Base-by-base conservation (phyloP, 148 eudicot genomes). In the Arbutus unedo region DNA sequence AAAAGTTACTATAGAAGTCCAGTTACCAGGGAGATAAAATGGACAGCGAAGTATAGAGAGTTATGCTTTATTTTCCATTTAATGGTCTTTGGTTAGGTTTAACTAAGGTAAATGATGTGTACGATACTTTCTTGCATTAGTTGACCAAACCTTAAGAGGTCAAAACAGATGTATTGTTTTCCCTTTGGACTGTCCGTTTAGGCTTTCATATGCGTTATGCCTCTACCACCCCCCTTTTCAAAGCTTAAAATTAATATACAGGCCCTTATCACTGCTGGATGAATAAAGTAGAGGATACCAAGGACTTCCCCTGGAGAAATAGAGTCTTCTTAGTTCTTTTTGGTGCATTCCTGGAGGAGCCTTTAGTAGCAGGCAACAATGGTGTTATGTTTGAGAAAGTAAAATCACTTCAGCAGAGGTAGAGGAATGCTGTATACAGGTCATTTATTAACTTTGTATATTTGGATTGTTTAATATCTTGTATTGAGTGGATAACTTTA, bases 401-500 rank as follows among this genome's bases (percentile, higher is more conserved):
- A 50, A 96, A 96, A 87, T 82, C 85, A 49, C 93, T 96, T 84
- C 95, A 96, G 85, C 97, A 91, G 86, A 94, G 99, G 99, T 96
- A 90, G 80, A 86, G 49, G 74, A 83, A 73, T 78, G 59, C 51
- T 81, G 38, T 80, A 10, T 15, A 51, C 64, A 38, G 70, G 85
- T 82, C 67, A 23, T 81, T 79, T 64, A 38, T 84, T 83, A 21
- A 48, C 81, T 76, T 82, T 8, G 79, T 78, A 67, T 50, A 53
- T 81, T 44, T 80, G 74, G 3, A 54, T 45, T 6, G 53, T 76
- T 31, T 55, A 8, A 7, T 25, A 18, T 78, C 41, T 62, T 62
- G 16, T 74, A 21, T 23, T 51, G 68, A 77, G 71, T 74, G 43
- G 44, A 79, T 82, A 21, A 73, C 44, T 51, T 38, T 19, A 16